Conservation (phyloP, 768 basidiomycete species). For the Termitomyces sp. region DNA sequence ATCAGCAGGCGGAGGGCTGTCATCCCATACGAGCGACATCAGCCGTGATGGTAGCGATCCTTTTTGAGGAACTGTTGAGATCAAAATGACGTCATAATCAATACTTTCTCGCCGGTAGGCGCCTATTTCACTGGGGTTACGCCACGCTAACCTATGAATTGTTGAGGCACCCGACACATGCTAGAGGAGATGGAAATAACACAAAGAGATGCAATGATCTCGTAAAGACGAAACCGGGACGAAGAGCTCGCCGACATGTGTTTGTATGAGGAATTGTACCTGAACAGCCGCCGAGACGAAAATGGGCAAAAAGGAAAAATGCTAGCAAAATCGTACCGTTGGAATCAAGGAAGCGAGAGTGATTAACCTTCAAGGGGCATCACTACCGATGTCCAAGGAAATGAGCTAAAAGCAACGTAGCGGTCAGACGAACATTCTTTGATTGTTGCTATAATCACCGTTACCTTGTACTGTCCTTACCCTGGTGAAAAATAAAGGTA, state of each 20-base stretch:
- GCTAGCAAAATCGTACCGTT: background rate
- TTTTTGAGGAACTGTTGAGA: background rate
- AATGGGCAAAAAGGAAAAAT: slow-evolving; percentile 1
- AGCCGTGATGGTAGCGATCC: background rate
- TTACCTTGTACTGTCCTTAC: background rate
- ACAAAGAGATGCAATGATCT: background rate
- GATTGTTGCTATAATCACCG: too few species aligned
- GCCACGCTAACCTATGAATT: slow-evolving; percentile 2
- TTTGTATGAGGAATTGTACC: background rate
- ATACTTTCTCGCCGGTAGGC: background rate
- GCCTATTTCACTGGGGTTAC: background rate
- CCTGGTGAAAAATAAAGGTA: too few species aligned
- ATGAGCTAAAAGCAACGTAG: background rate
- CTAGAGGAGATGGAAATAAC: background rate
- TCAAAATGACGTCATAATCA: slow-evolving; percentile 4
- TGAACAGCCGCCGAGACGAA: background rate
- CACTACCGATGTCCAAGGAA: background rate
- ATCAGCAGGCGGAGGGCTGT: background rate
- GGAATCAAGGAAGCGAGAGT: background rate
- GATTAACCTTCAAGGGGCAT: background rate
- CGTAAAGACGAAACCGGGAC: background rate
- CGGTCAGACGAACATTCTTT: background rate
- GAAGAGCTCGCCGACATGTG: background rate
- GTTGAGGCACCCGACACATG: background rate
- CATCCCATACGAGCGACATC: background rate